phyloP scores from a whole-genome alignment of 345 rosid species.

The Rhizophora mangle region DNA sequence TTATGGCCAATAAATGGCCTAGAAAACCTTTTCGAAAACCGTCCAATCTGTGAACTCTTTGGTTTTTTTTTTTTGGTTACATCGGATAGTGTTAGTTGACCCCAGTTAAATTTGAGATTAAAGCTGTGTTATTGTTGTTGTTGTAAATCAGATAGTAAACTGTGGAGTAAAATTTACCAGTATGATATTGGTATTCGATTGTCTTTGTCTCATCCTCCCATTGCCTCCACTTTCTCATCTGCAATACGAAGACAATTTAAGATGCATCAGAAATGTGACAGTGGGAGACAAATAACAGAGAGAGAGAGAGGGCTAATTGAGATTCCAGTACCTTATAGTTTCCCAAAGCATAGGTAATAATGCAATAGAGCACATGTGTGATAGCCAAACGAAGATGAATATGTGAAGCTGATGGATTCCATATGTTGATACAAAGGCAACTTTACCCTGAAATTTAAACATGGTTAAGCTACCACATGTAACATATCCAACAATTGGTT shows the following conservation, averaged over 20 bases:
- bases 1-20: no score
- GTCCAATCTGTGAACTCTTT: no score
- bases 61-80: no score
- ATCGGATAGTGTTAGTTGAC: no score
- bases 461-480: background rate
- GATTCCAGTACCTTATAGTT: conserved; percentile 52
- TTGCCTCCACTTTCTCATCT: conserved; percentile 88
- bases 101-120: no score
- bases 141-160: no score
- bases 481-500: no score
- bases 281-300: background rate
- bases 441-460: conserved; percentile 55
- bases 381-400: conserved; percentile 79
- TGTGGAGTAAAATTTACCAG: conserved; percentile 41
- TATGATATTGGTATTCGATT: conserved; percentile 65
- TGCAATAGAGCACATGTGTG: conserved; percentile 61
- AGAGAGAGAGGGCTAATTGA: no score
- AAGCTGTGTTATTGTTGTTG: no score
- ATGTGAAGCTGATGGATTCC: conserved; percentile 91
- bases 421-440: conserved; percentile 66
- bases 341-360: conserved; percentile 58
- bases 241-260: conserved; percentile 16
- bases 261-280: background rate
- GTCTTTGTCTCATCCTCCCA: conserved; percentile 90
- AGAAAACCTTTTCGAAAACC: no score